Evolutionary conservation across 495 filamentous ascomycete species (phyloP), one percentile per base, ranked within the genome.

Genomic region (Tuber brumale): DNA sequence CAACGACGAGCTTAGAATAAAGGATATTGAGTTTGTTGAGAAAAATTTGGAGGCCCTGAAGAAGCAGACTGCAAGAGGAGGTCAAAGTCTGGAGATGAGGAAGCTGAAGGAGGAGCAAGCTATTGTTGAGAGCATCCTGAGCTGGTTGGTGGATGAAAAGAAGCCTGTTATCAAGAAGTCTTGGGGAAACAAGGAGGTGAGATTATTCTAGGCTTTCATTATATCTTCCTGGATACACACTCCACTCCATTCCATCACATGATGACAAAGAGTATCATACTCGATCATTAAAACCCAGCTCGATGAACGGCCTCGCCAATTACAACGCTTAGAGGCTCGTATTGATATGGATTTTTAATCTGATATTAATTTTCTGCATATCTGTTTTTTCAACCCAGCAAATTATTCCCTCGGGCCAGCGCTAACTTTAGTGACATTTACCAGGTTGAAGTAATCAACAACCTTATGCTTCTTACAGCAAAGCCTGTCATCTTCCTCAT

Each of bases 221-320:
- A 75, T 76, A 74, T 78, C 76, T 74, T 73, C 31, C 72, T 75
- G 69, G 66, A 44, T 35, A 61, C 27, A 35, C 43, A 37, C 37
- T 39, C 37, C 37, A 42, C 61, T 72, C 21, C 37, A 66, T 79
- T 76, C 75, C 70, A 73, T 89, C 86, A 84, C 79, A 91, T 95
- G 95, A 99, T 98, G 95, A 99, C 90, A 90, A 97, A 97, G 92
- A 94, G 94, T 92, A 90, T 89, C 86, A 88, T 88, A 93, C 94
- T 95, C 92, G 91, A 93, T 87, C 44, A 77, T 88, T 88, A 92
- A 94, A 97, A 92, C 95, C 95, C 95, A 99, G 95, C 95, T 99
- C 95, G 91, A 97, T 90, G 95, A 97, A 91, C 89, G 89, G 78
- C 87, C 91, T 90, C 88, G 87, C 84, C 80, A 84, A 87, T 84